Conservation (phyloP, 2,329 filamentous ascomycete species). For the Ophiostoma novo-ulmi region DNA sequence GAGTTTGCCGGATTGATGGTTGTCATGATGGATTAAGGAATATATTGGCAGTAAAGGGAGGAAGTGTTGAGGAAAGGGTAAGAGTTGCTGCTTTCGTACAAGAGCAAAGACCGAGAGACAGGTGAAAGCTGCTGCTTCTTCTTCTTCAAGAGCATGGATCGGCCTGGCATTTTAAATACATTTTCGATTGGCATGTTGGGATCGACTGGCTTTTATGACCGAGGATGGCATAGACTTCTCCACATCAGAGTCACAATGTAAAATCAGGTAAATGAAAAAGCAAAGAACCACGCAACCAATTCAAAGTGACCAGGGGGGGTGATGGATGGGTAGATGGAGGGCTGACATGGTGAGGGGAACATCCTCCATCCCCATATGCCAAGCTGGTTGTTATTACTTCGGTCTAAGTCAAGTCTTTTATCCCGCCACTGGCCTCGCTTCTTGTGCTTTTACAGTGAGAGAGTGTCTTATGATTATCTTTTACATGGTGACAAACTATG, state of each 20-base stretch:
- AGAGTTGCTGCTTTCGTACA: not conserved
- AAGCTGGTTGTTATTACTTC: not conserved
- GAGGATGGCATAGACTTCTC: not conserved
- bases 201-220: not conserved
- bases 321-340: not conserved
- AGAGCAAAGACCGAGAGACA: not conserved
- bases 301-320: not conserved
- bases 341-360: constrained; percentile 4
- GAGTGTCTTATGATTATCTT: too few relatives aligned
- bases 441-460: too few relatives aligned
- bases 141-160: not conserved
- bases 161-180: not conserved
- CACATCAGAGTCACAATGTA: not conserved
- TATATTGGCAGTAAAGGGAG: not conserved
- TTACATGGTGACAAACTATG: too few relatives aligned
- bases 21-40: constrained; percentile 8
- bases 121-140: too few relatives aligned
- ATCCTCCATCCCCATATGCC: not conserved
- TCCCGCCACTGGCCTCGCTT: not conserved
- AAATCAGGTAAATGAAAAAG: not conserved
- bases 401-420: not conserved
- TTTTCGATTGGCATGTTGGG: not conserved
- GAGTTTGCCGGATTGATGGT: not conserved
- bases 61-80: not conserved
- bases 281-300: not conserved